phyloP scores from a whole-genome alignment of 1,284 basidiomycete genomes.

The Irpex sp. region DNA sequence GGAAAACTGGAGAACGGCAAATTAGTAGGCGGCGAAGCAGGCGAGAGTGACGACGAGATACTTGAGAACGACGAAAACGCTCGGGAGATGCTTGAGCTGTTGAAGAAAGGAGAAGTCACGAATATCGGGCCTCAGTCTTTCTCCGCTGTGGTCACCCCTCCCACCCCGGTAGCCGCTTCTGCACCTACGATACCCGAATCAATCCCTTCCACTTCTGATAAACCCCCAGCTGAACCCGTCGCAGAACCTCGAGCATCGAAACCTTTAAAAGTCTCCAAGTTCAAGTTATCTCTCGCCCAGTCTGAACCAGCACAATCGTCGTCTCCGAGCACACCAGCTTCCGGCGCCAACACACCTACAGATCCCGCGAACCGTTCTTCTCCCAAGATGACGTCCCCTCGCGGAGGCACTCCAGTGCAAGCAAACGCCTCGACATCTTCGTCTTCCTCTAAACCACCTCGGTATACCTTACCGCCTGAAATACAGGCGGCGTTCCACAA shows the following conservation, averaged over 20 bases:
- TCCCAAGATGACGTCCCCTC: slow-evolving; percentile 26
- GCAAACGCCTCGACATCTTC: slow-evolving; percentile 10
- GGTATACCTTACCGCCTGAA: neutral
- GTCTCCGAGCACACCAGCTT: slow-evolving; percentile 13
- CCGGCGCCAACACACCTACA: slow-evolving; percentile 24
- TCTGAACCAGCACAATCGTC: slow-evolving; percentile 2
- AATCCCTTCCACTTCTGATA: neutral
- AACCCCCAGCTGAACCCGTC: slow-evolving; percentile 4
- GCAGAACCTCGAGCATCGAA: slow-evolving; percentile 25
- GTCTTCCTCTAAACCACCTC: slow-evolving; percentile 1
- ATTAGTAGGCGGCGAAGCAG: slow-evolving; percentile 50
- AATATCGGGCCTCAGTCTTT: slow-evolving; percentile 42
- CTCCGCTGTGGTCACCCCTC: neutral
- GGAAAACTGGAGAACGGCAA: slow-evolving; percentile 57
- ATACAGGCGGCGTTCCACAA: slow-evolving; percentile 1
- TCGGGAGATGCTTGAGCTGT: slow-evolving; percentile 51
- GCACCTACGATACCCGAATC: neutral
- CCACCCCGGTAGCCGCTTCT: neutral
- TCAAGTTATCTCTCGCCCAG: slow-evolving; percentile 29
- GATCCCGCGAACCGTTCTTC: slow-evolving; percentile 24
- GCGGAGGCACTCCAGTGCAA: neutral
- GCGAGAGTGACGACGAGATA: slow-evolving; percentile 54
- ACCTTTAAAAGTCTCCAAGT: slow-evolving; percentile 39
- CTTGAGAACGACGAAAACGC: slow-evolving; percentile 36
- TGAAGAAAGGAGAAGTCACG: slow-evolving; percentile 53